A percentile compares a stretch with the other conserved stretches of the same genome.
phyloP scores from a whole-genome alignment of 192 early-diverging fungal species.

The Thoreauomyces humboldtii region DNA sequence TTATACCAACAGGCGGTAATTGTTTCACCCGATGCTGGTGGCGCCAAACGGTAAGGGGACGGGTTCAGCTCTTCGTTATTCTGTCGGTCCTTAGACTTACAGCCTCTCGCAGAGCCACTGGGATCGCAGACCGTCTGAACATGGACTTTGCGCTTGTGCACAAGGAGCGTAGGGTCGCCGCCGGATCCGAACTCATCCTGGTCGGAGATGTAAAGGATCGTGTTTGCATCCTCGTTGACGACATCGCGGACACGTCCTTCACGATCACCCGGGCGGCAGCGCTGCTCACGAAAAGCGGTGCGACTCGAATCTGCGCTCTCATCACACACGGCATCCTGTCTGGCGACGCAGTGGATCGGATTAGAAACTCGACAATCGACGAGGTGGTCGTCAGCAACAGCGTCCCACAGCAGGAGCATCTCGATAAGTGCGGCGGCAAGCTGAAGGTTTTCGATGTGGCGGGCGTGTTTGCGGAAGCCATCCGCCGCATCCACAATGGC shows the following conservation, averaged over 20 bases:
- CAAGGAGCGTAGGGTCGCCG: conserved; percentile 90
- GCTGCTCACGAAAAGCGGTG: conserved; percentile 86
- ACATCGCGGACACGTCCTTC: conserved; percentile 98
- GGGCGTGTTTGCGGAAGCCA: conserved; percentile 88
- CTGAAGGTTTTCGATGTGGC: conserved; percentile 82
- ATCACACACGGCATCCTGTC: conserved; percentile 20
- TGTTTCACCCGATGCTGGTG: conserved; percentile 96
- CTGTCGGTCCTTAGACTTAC: no score
- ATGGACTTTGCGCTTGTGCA: conserved; percentile 98
- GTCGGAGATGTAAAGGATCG: conserved; percentile 93
- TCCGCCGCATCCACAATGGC: conserved; percentile 92
- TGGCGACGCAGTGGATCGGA: conserved; percentile 85
- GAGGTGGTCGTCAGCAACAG: conserved; percentile 76
- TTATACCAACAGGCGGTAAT: conserved; percentile 83
- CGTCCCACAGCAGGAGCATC: conserved; percentile 49
- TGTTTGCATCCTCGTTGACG: conserved; percentile 92
- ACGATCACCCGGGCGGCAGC: conserved; percentile 89
- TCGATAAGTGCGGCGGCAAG: conserved; percentile 35
- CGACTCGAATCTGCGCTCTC: conserved; percentile 63
- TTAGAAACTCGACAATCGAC: conserved; percentile 77
- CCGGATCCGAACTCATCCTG: conserved; percentile 76
- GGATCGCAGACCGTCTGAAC: conserved; percentile 87
- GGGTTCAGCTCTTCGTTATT: not conserved
- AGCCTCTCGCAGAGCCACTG: conserved; percentile 64
- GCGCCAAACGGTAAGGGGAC: conserved; percentile 79